These are phyloP conservation scores for Ramichloridium luteum DNA, from an alignment of 2,329 filamentous ascomycete species.

Conservation along the genomic window DNA sequence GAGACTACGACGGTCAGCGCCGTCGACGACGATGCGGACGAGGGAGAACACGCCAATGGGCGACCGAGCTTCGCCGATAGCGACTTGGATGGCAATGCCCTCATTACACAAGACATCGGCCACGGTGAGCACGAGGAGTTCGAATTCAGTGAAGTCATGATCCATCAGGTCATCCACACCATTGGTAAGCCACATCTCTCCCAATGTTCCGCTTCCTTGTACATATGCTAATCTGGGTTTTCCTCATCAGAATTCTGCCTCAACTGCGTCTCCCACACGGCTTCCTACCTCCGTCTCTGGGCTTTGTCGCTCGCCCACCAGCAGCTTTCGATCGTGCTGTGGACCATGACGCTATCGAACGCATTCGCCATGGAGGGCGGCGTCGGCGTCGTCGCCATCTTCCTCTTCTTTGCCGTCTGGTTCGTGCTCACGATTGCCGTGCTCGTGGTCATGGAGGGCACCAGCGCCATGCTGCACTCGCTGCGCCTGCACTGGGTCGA, in stretches of 20 bases:
- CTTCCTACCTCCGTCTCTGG: constrained; percentile 97
- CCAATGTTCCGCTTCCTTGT: too few species aligned
- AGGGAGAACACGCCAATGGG: constrained; percentile 44
- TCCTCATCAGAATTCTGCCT: constrained; percentile 82
- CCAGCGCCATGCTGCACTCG: constrained; percentile 87
- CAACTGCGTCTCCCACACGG: constrained; percentile 97
- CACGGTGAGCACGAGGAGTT: constrained; percentile 79
- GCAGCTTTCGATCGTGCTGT: constrained; percentile 89
- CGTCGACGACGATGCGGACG: constrained; percentile 75
- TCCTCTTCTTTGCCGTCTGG: constrained; percentile 77
- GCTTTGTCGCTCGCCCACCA: constrained; percentile 94
- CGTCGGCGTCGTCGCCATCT: constrained; percentile 64
- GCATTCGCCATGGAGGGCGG: constrained; percentile 52
- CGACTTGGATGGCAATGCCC: constrained; percentile 70
- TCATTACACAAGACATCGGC: constrained; percentile 74
- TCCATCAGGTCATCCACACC: constrained; percentile 97
- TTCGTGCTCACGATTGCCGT: constrained; percentile 72
- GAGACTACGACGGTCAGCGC: constrained; percentile 81
- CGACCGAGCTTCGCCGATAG: constrained; percentile 54
- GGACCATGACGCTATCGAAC: constrained; percentile 84
- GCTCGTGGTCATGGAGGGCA: constrained; percentile 89
- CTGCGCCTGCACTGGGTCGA: constrained; percentile 92
- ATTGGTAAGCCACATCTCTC: constrained; percentile 56
- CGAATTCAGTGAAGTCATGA: constrained; percentile 95
- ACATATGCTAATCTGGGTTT: constrained; percentile 10